Percentiles rank a stretch among this genome's conserved stretches.
Evolutionary conservation across 108 stramenopile genomes (phyloP).

Genomic region (Bacterosira constricta): DNA sequence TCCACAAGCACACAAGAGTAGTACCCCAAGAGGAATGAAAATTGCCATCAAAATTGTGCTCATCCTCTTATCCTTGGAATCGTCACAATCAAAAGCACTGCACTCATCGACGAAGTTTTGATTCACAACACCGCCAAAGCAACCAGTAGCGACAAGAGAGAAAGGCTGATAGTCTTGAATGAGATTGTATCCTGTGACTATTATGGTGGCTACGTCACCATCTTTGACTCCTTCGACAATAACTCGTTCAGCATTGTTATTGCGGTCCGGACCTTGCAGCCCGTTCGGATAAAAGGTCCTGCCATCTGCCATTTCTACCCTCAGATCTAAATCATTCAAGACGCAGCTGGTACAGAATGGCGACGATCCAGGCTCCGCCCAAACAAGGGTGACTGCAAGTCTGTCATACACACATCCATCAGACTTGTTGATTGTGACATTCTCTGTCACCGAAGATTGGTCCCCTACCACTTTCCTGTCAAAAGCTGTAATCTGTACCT

Average conservation of each 20-base stretch:
- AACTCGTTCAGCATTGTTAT: slow-evolving; percentile 21
- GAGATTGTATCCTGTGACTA: slow-evolving; percentile 7
- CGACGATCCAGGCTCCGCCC: slow-evolving; percentile 16
- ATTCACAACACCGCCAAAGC: slow-evolving; percentile 17
- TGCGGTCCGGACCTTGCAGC: not conserved
- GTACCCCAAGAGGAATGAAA: not conserved
- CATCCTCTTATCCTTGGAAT: not conserved
- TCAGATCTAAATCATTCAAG: slow-evolving; percentile 21
- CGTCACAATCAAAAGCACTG: not conserved
- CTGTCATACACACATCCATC: slow-evolving; percentile 5
- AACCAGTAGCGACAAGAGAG: slow-evolving; percentile 22
- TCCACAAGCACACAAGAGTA: not conserved
- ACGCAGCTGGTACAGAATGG: slow-evolving; percentile 13
- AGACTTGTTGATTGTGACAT: slow-evolving; percentile 16
- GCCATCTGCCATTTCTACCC: not conserved
- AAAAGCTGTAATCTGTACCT: not conserved
- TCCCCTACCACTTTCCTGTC: not conserved
- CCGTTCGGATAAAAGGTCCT: slow-evolving; percentile 11
- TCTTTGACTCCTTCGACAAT: slow-evolving; percentile 15
- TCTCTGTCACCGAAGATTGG: not conserved
- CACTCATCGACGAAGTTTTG: not conserved
- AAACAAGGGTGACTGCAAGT: slow-evolving; percentile 13
- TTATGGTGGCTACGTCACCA: slow-evolving; percentile 12
- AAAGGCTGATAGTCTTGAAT: not conserved
- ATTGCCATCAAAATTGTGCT: not conserved